Conservation (phyloP, 176 grass and related monocot species). For the Saccharum spontaneum region DNA sequence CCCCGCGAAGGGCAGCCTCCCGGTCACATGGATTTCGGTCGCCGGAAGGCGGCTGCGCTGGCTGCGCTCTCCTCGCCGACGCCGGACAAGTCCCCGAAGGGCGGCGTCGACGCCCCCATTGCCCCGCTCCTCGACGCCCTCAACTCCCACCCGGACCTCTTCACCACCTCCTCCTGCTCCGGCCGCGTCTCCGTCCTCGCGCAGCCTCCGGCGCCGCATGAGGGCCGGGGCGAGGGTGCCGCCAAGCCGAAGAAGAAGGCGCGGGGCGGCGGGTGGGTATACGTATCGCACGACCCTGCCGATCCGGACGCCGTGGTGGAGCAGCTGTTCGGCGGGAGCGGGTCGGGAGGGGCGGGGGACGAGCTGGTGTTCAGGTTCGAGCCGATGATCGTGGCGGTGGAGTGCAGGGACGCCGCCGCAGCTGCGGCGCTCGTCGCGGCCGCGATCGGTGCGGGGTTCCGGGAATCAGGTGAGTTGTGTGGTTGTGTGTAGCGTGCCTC, state of each 20-base stretch:
- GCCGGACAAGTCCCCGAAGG: conserved; percentile 94
- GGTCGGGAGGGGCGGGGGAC: conserved; percentile 30
- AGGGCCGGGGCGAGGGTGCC: background rate
- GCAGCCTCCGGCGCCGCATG: conserved; percentile 52
- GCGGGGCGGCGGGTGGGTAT: conserved; percentile 74
- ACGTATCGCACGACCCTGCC: conserved; percentile 77
- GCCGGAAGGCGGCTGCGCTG: conserved; percentile 69
- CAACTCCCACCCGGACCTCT: conserved; percentile 68
- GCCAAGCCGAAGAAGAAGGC: conserved; percentile 79
- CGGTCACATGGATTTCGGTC: conserved; percentile 62
- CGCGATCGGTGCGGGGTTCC: conserved; percentile 70
- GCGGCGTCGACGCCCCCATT: conserved; percentile 70
- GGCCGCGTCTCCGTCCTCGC: conserved; percentile 88
- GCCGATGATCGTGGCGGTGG: conserved; percentile 84
- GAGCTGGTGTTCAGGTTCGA: conserved; percentile 93
- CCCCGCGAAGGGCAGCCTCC: background rate
- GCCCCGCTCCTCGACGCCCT: conserved; percentile 60
- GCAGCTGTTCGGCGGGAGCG: conserved; percentile 54
- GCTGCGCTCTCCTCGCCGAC: conserved; percentile 56
- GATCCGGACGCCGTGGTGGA: conserved; percentile 52
- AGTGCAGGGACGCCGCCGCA: conserved; percentile 62
- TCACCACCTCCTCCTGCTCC: conserved; percentile 97
- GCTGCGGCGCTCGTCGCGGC: conserved; percentile 62
- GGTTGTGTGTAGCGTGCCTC: background rate
- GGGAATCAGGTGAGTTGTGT: conserved; percentile 69